Evolutionary conservation across 345 rosid species (phyloP), one percentile per base, ranked within the genome.

Genomic region (Cardamine occulta): DNA sequence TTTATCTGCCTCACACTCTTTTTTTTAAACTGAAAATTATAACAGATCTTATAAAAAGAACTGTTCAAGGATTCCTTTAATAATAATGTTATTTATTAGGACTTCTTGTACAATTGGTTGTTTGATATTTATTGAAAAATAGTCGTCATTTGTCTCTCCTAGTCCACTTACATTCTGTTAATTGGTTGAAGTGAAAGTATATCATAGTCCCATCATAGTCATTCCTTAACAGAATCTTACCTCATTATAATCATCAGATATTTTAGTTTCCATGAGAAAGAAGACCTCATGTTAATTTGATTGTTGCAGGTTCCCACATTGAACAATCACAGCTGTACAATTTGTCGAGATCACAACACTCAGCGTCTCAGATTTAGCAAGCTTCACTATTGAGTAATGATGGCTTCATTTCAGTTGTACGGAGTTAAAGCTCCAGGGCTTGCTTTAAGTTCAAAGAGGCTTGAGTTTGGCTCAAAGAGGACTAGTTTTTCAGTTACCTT

Each of bases 361-460:
- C 47, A 51, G 28, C 29, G 6, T 44, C 63, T 73, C 12, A 72
- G 62, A 31, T 45, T 39, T 4, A 51, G 69, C 68, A 39, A 75
- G 63, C 39, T 40, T 75, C 56, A 59, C 54, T 58, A 18, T 5
- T 62, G 21, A 44, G 58, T 17, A 73, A 70, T 77, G 76, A 19
- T n/a, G 48, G 62, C 72, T 57, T 70, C 80, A 55, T 21, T 70
- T 12, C 80, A 77, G 62, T 71, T 77, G 65, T 71, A 48, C 4
- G 80, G 80, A 64, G 76, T 77, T 35, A 66, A 77, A 77, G 52
- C 80, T 77, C 72, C 80, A 71, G 72, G 76, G 61, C 53, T 77
- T 56, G 55, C 76, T 47, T 47, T 77, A 64, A 56, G 76, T 15
- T 71, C 76, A 10, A 64, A 37, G 66, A 62, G 52, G 67, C 54